A percentile compares a stretch with the other conserved stretches of the same genome.
Conservation (phyloP, 345 rosid genomes). For the Salix arbutifolia region DNA sequence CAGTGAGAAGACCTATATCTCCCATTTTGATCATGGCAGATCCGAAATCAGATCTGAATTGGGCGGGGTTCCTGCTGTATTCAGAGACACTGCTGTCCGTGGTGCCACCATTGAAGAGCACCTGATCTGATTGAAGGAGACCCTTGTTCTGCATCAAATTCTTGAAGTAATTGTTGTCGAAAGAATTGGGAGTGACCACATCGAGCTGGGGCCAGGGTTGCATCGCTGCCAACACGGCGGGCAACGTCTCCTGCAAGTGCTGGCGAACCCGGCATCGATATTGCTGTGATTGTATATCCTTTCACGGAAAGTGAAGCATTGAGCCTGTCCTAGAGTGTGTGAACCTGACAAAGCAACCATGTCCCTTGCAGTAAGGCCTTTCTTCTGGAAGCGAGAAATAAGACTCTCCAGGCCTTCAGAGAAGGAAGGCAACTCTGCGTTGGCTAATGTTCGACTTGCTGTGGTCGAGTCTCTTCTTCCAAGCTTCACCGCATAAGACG, state of each 20-base stretch:
- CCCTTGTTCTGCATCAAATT: conserved; percentile 13
- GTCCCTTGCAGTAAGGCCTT: conserved; percentile 20
- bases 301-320: neutral
- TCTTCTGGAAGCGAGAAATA: neutral
- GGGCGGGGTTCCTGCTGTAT: conserved; percentile 1
- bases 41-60: conserved; percentile 27
- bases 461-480: conserved; percentile 24
- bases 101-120: conserved; percentile 18
- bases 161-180: conserved; percentile 19
- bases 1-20: conserved; percentile 36
- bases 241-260: conserved; percentile 12
- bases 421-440: conserved; percentile 10
- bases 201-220: conserved; percentile 11
- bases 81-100: conserved; percentile 11
- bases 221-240: conserved; percentile 1
- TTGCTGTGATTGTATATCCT: conserved; percentile 1
- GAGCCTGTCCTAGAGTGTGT: conserved; percentile 13
- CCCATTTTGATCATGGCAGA: conserved; percentile 55
- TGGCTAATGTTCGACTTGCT: conserved; percentile 7
- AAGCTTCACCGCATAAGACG: conserved; percentile 20
- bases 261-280: conserved; percentile 17
- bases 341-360: conserved; percentile 23
- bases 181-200: conserved; percentile 18
- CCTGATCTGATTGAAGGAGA: conserved; percentile 18
- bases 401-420: conserved; percentile 1